Conservation (phyloP, 2,329 filamentous ascomycete genomes). For the Aureobasidium melanogenum region DNA sequence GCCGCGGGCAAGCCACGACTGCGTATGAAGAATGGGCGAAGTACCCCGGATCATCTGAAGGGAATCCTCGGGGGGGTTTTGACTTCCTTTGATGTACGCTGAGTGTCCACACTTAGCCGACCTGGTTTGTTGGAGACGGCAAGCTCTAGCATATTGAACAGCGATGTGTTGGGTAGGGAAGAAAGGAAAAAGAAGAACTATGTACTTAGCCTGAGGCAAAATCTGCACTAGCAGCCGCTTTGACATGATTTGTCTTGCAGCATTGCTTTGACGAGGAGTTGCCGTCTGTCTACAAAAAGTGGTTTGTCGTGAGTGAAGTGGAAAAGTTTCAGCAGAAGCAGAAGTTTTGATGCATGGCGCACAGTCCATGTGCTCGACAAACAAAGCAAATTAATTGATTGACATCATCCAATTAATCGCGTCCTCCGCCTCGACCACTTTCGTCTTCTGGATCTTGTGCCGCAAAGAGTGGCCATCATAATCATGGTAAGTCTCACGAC, state of each 20-base stretch:
- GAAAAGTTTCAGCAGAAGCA: neutral
- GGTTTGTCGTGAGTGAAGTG: neutral
- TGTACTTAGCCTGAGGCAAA: neutral
- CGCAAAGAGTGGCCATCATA: neutral
- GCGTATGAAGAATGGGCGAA: neutral
- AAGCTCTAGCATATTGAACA: slow-evolving; percentile 36
- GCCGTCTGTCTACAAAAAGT: neutral
- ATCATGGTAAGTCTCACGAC: neutral
- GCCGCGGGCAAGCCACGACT: neutral
- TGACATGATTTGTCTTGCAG: neutral
- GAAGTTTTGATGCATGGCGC: neutral
- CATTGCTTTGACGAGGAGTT: neutral
- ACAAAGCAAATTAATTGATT: neutral
- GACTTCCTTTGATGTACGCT: slow-evolving; percentile 31
- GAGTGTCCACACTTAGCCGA: slow-evolving; percentile 34
- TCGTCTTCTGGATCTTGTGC: neutral
- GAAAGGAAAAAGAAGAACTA: neutral
- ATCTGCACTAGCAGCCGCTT: neutral
- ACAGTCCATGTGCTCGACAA: slow-evolving; percentile 6
- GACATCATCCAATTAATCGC: slow-evolving; percentile 3
- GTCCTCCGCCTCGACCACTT: slow-evolving; percentile 1
- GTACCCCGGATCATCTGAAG: neutral
- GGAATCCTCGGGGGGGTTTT: neutral
- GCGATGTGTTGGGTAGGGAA: slow-evolving; percentile 15
- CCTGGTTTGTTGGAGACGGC: slow-evolving; percentile 26